Evolutionary conservation across 345 rosid genomes (phyloP).

Genomic region (Dovyalis caffra): DNA sequence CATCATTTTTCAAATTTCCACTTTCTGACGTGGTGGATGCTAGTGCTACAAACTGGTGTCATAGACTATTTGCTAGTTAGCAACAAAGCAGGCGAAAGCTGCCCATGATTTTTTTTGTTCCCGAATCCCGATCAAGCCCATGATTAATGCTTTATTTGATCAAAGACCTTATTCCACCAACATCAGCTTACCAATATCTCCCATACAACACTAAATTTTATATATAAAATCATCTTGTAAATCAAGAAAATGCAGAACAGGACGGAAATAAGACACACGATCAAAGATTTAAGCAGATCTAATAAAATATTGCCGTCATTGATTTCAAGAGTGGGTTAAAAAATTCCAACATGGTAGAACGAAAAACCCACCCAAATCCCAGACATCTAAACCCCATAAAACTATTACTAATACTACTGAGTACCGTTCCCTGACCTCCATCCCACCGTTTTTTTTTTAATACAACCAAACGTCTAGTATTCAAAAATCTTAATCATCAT

Average conservation of each 20-base stretch:
- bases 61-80: too few species aligned
- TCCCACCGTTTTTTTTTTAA: neutral
- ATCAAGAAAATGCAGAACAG: neutral
- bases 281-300: too few species aligned
- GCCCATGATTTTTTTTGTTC: too few species aligned
- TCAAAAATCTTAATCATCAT: neutral
- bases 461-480: neutral
- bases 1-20: too few species aligned
- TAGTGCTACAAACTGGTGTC: too few species aligned
- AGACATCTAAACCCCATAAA: neutral
- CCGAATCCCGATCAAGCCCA: neutral
- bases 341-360: neutral
- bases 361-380: neutral
- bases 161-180: neutral
- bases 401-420: neutral
- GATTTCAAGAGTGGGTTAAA: neutral
- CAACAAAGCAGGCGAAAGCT: too few species aligned
- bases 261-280: too few species aligned
- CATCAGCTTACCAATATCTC: neutral
- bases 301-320: neutral
- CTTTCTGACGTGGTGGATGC: too few species aligned
- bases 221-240: neutral
- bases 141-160: neutral
- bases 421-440: neutral
- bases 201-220: neutral